Conservation (phyloP, 129 eudicot genomes). For the Flaveria robusta region DNA sequence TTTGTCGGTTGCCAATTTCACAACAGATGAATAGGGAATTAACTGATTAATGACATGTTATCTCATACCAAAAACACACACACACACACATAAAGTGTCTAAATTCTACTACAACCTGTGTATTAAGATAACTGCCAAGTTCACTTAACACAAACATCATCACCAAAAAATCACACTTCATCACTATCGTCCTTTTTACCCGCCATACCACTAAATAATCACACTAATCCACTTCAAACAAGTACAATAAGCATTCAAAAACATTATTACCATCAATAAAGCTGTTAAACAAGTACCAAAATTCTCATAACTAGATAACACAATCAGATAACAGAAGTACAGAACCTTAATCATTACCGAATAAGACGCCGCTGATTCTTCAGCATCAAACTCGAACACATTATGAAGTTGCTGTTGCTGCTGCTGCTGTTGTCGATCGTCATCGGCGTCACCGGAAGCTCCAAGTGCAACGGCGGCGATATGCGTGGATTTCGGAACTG, state of each 20-base stretch:
- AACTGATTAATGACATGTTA: too few relatives aligned
- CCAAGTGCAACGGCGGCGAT: slow-evolving; percentile 30
- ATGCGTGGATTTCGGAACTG: slow-evolving; percentile 24
- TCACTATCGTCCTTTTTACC: background rate
- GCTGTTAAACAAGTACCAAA: background rate
- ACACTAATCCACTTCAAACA: background rate
- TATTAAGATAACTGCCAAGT: too few relatives aligned
- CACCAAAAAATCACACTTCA: too few relatives aligned
- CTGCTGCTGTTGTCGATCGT: slow-evolving; percentile 22
- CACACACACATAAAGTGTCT: too few relatives aligned
- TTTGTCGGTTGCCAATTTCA: too few relatives aligned
- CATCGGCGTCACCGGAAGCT: slow-evolving; percentile 35
- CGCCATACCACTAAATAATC: background rate
- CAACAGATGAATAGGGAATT: too few relatives aligned
- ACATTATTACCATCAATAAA: background rate
- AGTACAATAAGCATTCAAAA: background rate
- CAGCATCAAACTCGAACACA: slow-evolving; percentile 24
- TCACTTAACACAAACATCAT: too few relatives aligned
- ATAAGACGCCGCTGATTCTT: slow-evolving; percentile 18
- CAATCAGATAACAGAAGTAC: background rate
- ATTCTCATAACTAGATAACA: background rate
- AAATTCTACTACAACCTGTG: too few relatives aligned
- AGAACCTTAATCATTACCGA: background rate
- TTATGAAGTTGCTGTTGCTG: slow-evolving; percentile 11
- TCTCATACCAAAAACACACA: too few relatives aligned